phyloP scores from a whole-genome alignment of 2,329 filamentous ascomycete species.

The Dothidotthia symphoricarpi region DNA sequence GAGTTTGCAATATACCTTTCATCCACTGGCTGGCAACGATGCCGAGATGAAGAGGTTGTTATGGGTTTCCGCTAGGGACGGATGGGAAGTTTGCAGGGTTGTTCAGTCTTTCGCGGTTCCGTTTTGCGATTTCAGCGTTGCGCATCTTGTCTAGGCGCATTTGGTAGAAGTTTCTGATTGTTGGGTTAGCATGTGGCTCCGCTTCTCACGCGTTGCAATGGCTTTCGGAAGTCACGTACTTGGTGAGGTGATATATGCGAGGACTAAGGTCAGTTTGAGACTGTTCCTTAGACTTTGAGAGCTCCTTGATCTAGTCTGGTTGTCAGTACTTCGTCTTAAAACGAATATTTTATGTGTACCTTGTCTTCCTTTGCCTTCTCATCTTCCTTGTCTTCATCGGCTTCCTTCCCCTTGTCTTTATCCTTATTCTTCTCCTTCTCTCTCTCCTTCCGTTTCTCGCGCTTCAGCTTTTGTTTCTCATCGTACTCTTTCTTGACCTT shows the following conservation, averaged over 20 bases:
- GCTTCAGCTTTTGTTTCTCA: constrained; percentile 59
- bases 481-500: constrained; percentile 52
- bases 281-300: constrained; percentile 49
- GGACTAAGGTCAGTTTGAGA: constrained; percentile 63
- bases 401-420: constrained; percentile 62
- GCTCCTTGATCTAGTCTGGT: constrained; percentile 44
- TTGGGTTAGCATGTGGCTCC: background rate
- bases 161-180: constrained; percentile 73
- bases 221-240: constrained; percentile 49
- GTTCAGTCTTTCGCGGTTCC: constrained; percentile 75
- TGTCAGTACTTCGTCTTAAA: constrained; percentile 8
- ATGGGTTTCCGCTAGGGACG: constrained; percentile 64
- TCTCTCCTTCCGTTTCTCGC: constrained; percentile 46
- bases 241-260: constrained; percentile 79
- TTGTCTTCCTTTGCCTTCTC: constrained; percentile 62
- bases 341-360: too few species aligned
- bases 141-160: constrained; percentile 77
- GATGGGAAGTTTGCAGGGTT: constrained; percentile 81
- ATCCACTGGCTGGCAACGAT: too few species aligned
- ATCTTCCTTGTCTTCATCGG: constrained; percentile 62
- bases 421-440: constrained; percentile 61
- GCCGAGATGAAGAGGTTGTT: background rate
- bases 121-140: constrained; percentile 73
- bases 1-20: too few species aligned
- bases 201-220: background rate